Base-by-base conservation (phyloP, 2,329 filamentous ascomycete genomes). In the Aciculosporium take region DNA sequence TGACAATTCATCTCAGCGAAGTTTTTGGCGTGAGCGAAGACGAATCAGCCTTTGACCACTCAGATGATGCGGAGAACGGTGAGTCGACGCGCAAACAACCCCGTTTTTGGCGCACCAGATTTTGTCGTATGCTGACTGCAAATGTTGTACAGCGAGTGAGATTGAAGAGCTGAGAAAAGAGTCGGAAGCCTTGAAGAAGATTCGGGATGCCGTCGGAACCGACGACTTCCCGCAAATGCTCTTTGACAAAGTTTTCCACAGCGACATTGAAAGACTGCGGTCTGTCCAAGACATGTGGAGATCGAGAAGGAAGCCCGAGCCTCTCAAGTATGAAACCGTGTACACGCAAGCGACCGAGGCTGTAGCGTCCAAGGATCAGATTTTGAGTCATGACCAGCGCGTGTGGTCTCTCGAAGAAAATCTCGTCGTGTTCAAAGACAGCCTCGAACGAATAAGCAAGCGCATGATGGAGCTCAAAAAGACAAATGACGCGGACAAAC, bases 221-320 rank as follows among this genome's bases (percentile, higher is more conserved):
- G 66, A 76, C 1, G 72, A 82, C 5, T 96, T 96, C 52, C 68
- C 82, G 1, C 71, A 78, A 48, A 74, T 84, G 54, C 76, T 98
- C 0, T 96, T 96, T 55, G 76, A 94, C 55, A 98, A 96, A 58
- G 88, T 96, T 3, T 98, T 91, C 62, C 75, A 79, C 46, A 69
- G 82, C 38, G 91, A 98, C 54, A 83, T 98, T 41, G 70, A 81
- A 48, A 76, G 91, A 13, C 60, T 98, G 42, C 73, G 79, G 31
- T 83, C 81, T 12, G 93, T 95, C 75, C 81, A 91, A 55, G 89
- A 93, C 48, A 94, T 96, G 86, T 98, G 91, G 91, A 93, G 87
- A 61, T 79, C 76, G 4, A 75, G 87, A 49, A 75, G 76, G 46
- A 70, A 81, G 2, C 91, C 89, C 0, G 71, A 81, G 51, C 65